Base-by-base conservation (phyloP, 768 basidiomycete species). In the Cystofilobasidium ferigula region DNA sequence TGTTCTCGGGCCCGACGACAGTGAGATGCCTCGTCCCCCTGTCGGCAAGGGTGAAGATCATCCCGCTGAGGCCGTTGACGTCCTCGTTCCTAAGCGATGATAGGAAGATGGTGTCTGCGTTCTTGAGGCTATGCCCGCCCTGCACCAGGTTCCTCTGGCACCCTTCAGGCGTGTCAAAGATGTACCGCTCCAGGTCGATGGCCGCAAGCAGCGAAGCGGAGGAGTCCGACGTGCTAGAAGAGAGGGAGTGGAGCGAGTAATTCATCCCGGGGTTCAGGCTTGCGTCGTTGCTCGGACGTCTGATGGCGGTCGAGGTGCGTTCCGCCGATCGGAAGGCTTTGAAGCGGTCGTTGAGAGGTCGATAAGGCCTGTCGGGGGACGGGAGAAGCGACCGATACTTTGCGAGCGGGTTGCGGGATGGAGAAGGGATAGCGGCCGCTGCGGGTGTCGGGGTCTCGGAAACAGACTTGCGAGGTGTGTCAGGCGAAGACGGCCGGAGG, bases 1-100 rank as follows among this genome's bases (percentile, higher is more conserved):
- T 36, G 32, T 67, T 67, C 60, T 57, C 53, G 2, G 65, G 65
- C 26, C 65, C 65, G n/a, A 67, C 53, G 24, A 67, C 34, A 5
- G 51, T 67, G 24, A 67, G 30, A 4, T 42, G 24, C 14, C 47
- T 51, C 26, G 43, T 32, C n/a, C 58, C 58, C 5, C 58, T 5
- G 32, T 67, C 65, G 38, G 61, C 65, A 16, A 67, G 51, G 6
- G 60, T 57, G 53, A 67, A 67, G 36, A 67, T 36, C 60, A 61
- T 61, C 45, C 65, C 65, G 18, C 43, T 34, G 16, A 67, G 60
- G 30, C 65, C 65, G 22, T 60, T 60, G 2, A 28, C 34, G 20
- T 61, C 65, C 20, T 67, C 60, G 14, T 43, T 35, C 30, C 32
- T 30, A 2, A 62, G 40, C 5, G 60, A 53, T 1, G 65, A 61